Percentiles rank a stretch among this genome's conserved stretches.
Evolutionary conservation across 2,329 filamentous ascomycete species (phyloP).

Genomic region (Periconia digitata): DNA sequence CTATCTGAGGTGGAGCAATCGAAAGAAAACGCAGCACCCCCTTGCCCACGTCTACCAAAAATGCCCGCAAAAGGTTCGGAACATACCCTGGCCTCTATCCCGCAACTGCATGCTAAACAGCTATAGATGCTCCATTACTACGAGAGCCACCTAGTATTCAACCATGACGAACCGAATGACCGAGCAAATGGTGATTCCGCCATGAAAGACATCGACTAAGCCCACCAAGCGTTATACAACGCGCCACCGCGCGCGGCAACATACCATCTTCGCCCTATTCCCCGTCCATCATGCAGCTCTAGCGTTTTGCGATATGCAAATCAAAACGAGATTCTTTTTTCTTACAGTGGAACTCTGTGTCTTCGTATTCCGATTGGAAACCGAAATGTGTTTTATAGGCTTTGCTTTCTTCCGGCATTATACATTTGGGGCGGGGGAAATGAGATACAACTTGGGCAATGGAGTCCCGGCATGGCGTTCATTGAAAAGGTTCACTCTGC

Average conservation of each 20-base stretch:
- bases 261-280: background rate
- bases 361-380: background rate
- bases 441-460: too few relatives aligned
- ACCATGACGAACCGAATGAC: background rate
- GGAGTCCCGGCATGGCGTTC: too few relatives aligned
- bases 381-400: background rate
- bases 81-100: background rate
- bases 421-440: too few relatives aligned
- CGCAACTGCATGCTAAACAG: conserved; percentile 2
- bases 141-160: conserved; percentile 49
- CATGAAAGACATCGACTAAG: too few relatives aligned
- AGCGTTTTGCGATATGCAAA: background rate
- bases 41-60: conserved; percentile 70
- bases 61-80: conserved; percentile 70
- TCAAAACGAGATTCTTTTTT: background rate
- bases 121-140: conserved; percentile 51
- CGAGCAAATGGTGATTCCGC: too few relatives aligned
- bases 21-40: conserved; percentile 72
- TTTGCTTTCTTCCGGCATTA: background rate
- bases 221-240: too few relatives aligned
- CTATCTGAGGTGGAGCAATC: conserved; percentile 73
- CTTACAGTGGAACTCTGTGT: background rate
- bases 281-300: background rate
- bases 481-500: too few relatives aligned
- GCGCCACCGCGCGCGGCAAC: too few relatives aligned